Base-by-base conservation (phyloP, 441 rosid genomes). In the Jatropha multifida region DNA sequence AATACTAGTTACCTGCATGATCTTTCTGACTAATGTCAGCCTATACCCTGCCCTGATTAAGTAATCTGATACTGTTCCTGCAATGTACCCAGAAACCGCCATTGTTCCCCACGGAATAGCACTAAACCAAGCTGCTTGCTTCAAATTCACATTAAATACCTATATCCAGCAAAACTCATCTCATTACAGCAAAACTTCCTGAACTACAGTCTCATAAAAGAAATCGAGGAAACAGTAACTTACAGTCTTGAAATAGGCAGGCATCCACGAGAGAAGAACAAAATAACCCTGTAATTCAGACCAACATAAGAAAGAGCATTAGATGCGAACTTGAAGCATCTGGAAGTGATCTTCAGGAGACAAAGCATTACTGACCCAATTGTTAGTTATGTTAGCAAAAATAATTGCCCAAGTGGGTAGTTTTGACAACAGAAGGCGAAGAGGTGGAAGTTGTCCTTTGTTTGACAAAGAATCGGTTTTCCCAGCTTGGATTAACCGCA, bases 51-150 rank as follows among this genome's bases (percentile, higher is more conserved):
- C 79, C 80, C 85, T 86, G 75, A 92, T 90, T 71, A 93, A 76
- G 32, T 67, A 76, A 84, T 96, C 98, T 0, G 99, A 93, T 42
- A 80, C 56, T 13, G 85, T 76, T 1, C 98, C 98, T 1, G 98
- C 97, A 55, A 88, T 38, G 84, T 90, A 93, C 46, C 98, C 98
- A 13, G 86, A 92, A 59, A 88, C 46, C 1, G 98, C 98, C 98
- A 96, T 96, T 61, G 92, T 86, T n/a, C 89, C 97, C 99, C 99
- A 94, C n/a, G 99, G 99, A 74, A 94, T 88, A 11, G 97, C 99
- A 68, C 99, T 93, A 76, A 94, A 92, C 97, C 99, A 92, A 54
- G 97, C 99, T 2, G 98, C 99, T 78, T 94, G 92, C 87, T 89
- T 90, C 85, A 96, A 77, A 78, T 96, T 92, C 77, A 94, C 91